Evolutionary conservation across 495 filamentous ascomycete species (phyloP), one percentile per base, ranked within the genome.

Genomic region (Annulohypoxylon nitens): DNA sequence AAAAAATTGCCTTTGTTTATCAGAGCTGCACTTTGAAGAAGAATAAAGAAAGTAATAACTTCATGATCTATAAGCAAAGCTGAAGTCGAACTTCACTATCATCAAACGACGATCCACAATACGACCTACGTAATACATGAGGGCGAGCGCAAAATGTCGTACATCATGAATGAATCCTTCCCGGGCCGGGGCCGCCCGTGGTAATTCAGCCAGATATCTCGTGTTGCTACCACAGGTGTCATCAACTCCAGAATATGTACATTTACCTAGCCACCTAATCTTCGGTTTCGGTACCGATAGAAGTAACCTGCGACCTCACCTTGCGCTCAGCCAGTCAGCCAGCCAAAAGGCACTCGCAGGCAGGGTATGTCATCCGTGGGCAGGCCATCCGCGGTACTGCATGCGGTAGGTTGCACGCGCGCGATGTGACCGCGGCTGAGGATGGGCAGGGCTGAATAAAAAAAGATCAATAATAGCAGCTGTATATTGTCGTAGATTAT

Each of bases 381-480:
- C 20, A 33, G 33, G 18, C 25, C 30, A 33, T 64, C 51, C 60
- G 60, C 47, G 71, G 64, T 37, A n/a, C 47, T 55, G 57, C 57
- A 69, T 57, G 66, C n/a, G 39, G 16, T 62, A 47, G 36, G 66
- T 63, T 14, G 47, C 36, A 60, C 37, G 7, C n/a, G 61, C 55
- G 55, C 61, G 58, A 74, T 69, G 71, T 62, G 20, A 74, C 71
- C 10, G 18, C 47, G 54, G 54, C 10, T 37, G 37, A 64, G 20
- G 20, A 16, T 37, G 48, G 34, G 70, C 64, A 64, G 64, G 70
- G 70, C 70, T 73, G 70, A 69, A 45, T 48, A 43, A 11, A 23
- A 8, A 62, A 26, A 25, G 20, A 3, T 43, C 14, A 67, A 16
- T 16, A 20, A 16, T 59, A 50, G 55, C 34, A 18, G 33, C 25